These are phyloP conservation scores for Nemania sp. DNA, from an alignment of 2,329 filamentous ascomycete species.

Conservation along the genomic window DNA sequence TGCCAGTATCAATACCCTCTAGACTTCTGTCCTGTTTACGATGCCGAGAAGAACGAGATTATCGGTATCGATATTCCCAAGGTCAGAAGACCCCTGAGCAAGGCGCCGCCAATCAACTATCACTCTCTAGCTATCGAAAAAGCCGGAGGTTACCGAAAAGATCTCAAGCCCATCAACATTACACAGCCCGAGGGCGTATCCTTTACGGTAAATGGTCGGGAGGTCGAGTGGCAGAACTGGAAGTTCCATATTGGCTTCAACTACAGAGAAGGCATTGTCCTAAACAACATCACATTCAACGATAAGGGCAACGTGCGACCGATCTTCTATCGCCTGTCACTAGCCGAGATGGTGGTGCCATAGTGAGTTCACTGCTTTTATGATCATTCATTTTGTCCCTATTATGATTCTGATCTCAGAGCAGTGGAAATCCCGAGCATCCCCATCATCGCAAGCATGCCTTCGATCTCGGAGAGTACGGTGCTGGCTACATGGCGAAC, in stretches of 20 bases:
- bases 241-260: constrained; percentile 93
- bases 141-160: constrained; percentile 73
- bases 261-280: constrained; percentile 86
- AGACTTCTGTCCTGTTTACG: constrained; percentile 92
- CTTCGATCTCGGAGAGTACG: constrained; percentile 80
- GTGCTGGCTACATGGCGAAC: constrained; percentile 83
- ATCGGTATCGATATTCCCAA: constrained; percentile 83
- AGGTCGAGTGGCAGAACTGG: constrained; percentile 90
- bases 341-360: constrained; percentile 93
- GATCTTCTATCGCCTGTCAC: constrained; percentile 84
- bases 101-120: constrained; percentile 76
- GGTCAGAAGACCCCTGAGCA: constrained; percentile 74
- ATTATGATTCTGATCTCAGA: constrained; percentile 16
- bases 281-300: constrained; percentile 88
- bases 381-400: background rate
- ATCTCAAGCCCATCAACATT: constrained; percentile 85
- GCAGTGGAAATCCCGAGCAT: constrained; percentile 71
- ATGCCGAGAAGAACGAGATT: constrained; percentile 76
- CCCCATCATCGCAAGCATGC: constrained; percentile 82
- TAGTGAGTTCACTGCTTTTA: constrained; percentile 51
- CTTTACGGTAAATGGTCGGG: constrained; percentile 74
- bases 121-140: constrained; percentile 72
- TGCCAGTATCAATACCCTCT: constrained; percentile 89
- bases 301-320: constrained; percentile 78
- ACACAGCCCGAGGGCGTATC: constrained; percentile 88